These are phyloP conservation scores for Chrysophaeum taylorii DNA, from an alignment of 352 stramenopile species.

Conservation along the genomic window DNA sequence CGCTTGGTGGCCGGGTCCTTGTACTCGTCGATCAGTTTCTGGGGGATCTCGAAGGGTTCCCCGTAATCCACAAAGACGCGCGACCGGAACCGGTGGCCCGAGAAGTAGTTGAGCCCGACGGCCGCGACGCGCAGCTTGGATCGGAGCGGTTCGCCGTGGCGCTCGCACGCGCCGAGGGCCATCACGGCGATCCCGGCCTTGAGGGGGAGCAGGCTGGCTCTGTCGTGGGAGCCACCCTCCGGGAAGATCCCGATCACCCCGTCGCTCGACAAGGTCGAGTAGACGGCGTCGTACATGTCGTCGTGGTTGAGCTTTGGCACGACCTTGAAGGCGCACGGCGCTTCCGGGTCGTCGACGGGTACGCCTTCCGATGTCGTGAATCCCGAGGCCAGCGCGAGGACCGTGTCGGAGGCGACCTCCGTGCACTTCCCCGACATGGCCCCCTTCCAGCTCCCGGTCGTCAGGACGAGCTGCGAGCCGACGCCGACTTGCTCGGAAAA, in stretches of 20 bases:
- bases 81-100: slow-evolving; percentile 85
- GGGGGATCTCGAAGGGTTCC: slow-evolving; percentile 66
- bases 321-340: slow-evolving; percentile 55
- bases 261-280: slow-evolving; percentile 68
- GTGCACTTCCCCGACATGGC: slow-evolving; percentile 38
- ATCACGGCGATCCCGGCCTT: slow-evolving; percentile 96
- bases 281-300: slow-evolving; percentile 78
- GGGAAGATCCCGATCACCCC: slow-evolving; percentile 92
- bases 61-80: slow-evolving; percentile 93
- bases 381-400: neutral
- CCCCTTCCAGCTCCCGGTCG: slow-evolving; percentile 57
- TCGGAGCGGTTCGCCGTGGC: slow-evolving; percentile 80
- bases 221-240: slow-evolving; percentile 91
- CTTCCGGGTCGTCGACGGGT: slow-evolving; percentile 18
- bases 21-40: slow-evolving; percentile 74
- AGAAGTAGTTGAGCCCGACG: slow-evolving; percentile 96
- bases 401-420: slow-evolving; percentile 9
- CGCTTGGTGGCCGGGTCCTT: slow-evolving; percentile 55
- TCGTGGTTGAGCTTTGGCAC: slow-evolving; percentile 79
- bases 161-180: slow-evolving; percentile 86
- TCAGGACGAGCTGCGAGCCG: slow-evolving; percentile 54
- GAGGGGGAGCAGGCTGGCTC: slow-evolving; percentile 87
- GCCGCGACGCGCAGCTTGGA: slow-evolving; percentile 75
- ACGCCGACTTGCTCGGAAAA: slow-evolving; percentile 46
- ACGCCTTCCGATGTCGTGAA: neutral